Evolutionary conservation across 2,329 filamentous ascomycete genomes (phyloP), one percentile per base, ranked within the genome.

Genomic region (Fusarium camptoceras): DNA sequence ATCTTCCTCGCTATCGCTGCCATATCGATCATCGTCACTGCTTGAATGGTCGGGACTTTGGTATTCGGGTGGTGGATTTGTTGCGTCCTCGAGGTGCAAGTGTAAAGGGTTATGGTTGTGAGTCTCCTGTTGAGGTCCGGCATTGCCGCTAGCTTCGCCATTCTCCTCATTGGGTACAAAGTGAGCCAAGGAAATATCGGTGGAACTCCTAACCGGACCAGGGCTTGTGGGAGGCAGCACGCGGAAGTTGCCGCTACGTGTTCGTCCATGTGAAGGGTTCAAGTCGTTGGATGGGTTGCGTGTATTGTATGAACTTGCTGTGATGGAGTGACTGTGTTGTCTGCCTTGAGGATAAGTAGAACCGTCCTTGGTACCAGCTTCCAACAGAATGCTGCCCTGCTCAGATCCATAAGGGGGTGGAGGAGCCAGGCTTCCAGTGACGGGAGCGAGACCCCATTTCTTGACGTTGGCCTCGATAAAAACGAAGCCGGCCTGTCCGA

Each of bases 391-490:
- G 77, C 94, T 98, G 75, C 96, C 96, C 81, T 97, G 94, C 82
- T 98, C 96, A 68, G 94, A 97, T 49, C 96, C 96, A 78, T 99
- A 99, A 3, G 96, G 96, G 53, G 96, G 96, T 44, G 96, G 96
- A 18, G 96, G 96, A 28, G 96, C 96, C 64, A 99, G 86, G 76
- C 94, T 97, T 63, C 96, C 96, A 3, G 94, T 98, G 87, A 97
- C 97, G 8, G 96, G 96, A 49, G 96, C 96, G 58, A 99, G 84
- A 3, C 96, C 96, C 96, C 96, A 99, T 85, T 98, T 99, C 89
- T 99, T 99, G 65, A 99, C 96, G 76, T 99, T 99, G 67, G 95
- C 96, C 81, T 99, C 96, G 74, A 99, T 98, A 77, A 98, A 99
- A 50, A 99, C 96, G 77, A 98, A 99, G 34, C 96, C 96, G 77